Evolutionary conservation across 192 early-diverging fungal genomes (phyloP).

Genomic region (Cladochytrium replicatum): DNA sequence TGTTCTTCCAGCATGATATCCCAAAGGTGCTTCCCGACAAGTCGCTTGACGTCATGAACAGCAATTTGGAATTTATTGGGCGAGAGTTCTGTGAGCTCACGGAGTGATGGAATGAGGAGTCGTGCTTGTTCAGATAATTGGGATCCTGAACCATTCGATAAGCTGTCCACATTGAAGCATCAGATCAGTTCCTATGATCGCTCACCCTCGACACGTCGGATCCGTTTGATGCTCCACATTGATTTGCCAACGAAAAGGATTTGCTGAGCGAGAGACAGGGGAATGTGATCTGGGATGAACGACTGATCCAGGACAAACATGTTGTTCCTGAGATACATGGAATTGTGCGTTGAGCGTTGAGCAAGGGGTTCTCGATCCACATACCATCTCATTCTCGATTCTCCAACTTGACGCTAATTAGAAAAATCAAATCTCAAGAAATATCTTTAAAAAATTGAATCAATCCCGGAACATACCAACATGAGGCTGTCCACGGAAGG

Average conservation of each 20-base stretch:
- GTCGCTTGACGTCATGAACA: slow-evolving; percentile 36
- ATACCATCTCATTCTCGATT: slow-evolving; percentile 7
- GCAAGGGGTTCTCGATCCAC: too few species aligned
- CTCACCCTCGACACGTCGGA: slow-evolving; percentile 20
- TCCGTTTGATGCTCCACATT: slow-evolving; percentile 39
- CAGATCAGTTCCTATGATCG: slow-evolving; percentile 8
- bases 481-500: too few species aligned
- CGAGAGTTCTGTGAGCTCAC: slow-evolving; percentile 23
- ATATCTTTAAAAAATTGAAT: too few species aligned
- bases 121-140: slow-evolving; percentile 10
- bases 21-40: slow-evolving; percentile 51
- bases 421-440: too few species aligned
- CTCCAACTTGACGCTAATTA: too few species aligned
- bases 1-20: slow-evolving; percentile 53
- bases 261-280: slow-evolving; percentile 35
- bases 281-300: slow-evolving; percentile 43
- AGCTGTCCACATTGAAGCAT: slow-evolving; percentile 10
- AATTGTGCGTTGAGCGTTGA: too few species aligned
- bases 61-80: slow-evolving; percentile 28
- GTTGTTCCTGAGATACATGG: slow-evolving; percentile 40
- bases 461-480: too few species aligned
- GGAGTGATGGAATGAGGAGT: slow-evolving; percentile 8
- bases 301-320: slow-evolving; percentile 33
- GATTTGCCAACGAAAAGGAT: slow-evolving; percentile 64
- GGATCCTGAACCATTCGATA: slow-evolving; percentile 12